phyloP scores from a whole-genome alignment of 1,284 basidiomycete species.

The Trametes hirsuta region DNA sequence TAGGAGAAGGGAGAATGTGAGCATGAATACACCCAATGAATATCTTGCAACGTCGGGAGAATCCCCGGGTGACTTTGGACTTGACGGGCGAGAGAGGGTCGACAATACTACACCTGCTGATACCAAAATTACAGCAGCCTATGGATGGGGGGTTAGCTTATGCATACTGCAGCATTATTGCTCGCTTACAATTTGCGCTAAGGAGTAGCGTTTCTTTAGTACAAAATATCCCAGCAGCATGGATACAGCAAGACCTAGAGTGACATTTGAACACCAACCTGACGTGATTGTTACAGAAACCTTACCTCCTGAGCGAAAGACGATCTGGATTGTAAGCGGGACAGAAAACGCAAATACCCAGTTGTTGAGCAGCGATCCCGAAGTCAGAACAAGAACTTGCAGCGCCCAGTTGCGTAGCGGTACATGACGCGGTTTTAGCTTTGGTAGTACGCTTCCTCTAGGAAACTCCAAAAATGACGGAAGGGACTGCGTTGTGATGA shows the following conservation, averaged over 20 bases:
- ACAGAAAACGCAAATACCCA: constrained; percentile 83
- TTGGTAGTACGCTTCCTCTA: constrained; percentile 42
- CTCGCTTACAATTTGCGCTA: constrained; percentile 63
- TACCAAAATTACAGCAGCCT: constrained; percentile 75
- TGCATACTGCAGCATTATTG: too few relatives aligned
- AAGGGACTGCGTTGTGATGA: constrained; percentile 67
- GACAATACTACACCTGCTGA: constrained; percentile 77
- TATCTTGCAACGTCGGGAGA: constrained; percentile 54
- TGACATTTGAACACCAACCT: neutral
- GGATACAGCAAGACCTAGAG: constrained; percentile 63
- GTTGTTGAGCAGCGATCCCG: constrained; percentile 81
- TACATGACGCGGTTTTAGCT: constrained; percentile 68
- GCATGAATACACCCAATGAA: constrained; percentile 70
- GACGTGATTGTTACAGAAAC: neutral
- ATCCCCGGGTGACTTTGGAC: constrained; percentile 34
- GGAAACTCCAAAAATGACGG: constrained; percentile 54
- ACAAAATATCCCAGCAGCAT: constrained; percentile 68
- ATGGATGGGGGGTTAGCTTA: neutral
- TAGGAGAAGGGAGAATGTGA: constrained; percentile 72
- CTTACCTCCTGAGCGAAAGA: constrained; percentile 86
- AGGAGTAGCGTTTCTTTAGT: constrained; percentile 61
- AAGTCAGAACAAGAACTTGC: constrained; percentile 76
- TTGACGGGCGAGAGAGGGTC: constrained; percentile 67
- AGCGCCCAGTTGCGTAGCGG: constrained; percentile 75
- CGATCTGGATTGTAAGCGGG: constrained; percentile 83